phyloP scores from a whole-genome alignment of 2,329 filamentous ascomycete genomes.

The Fusarium nematophilum region DNA sequence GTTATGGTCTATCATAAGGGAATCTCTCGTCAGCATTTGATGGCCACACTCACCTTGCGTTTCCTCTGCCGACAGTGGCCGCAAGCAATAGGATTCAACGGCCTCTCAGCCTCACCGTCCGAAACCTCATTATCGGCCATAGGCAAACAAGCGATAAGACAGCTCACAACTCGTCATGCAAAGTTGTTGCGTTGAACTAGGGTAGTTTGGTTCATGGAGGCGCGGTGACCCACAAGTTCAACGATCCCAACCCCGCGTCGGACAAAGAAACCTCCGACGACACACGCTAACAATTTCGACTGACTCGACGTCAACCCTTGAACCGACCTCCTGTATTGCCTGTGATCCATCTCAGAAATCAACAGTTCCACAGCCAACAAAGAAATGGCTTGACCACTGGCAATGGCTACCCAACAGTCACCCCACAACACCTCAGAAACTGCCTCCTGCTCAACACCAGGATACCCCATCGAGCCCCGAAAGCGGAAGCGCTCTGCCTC shows the following conservation, averaged over 20 bases:
- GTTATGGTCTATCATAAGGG: background rate
- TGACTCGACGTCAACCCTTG: background rate
- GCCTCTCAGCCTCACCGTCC: conserved; percentile 23
- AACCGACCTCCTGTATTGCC: background rate
- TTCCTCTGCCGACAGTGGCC: conserved; percentile 49
- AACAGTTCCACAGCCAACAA: background rate
- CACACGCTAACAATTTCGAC: conserved; percentile 11
- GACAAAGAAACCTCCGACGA: conserved; percentile 44
- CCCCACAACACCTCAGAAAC: conserved; percentile 45
- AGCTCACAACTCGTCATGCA: conserved; percentile 1
- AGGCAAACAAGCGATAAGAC: conserved; percentile 8
- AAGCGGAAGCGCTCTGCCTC: conserved; percentile 47
- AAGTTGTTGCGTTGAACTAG: background rate
- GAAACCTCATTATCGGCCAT: conserved; percentile 30
- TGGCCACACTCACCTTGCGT: too few relatives aligned
- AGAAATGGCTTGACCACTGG: conserved; percentile 8
- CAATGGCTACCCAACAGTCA: conserved; percentile 46
- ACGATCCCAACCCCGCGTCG: conserved; percentile 38
- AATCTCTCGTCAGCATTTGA: too few relatives aligned
- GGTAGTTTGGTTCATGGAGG: conserved; percentile 6
- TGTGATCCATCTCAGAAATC: background rate
- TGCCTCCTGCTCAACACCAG: conserved; percentile 38
- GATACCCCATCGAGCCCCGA: conserved; percentile 35
- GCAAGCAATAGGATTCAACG: conserved; percentile 48
- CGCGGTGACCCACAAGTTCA: conserved; percentile 1